Conservation (phyloP, 257 asterid genomes). For the Thymus quinquecostatus region DNA sequence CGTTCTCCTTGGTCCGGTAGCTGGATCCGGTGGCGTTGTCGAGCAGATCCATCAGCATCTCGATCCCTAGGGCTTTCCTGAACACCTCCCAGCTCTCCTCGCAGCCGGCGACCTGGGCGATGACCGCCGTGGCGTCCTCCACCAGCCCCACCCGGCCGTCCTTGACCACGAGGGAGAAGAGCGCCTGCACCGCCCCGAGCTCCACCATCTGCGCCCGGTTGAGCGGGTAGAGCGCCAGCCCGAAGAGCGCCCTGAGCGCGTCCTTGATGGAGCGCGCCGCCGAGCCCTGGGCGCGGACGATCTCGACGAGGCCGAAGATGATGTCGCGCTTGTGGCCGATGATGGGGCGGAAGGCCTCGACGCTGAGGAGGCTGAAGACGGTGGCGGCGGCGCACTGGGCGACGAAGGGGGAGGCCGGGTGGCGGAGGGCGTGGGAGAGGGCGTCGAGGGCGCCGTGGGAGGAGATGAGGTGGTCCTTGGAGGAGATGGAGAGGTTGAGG, state of each 20-base stretch:
- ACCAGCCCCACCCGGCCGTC: slow-evolving; percentile 74
- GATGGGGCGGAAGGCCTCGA: slow-evolving; percentile 64
- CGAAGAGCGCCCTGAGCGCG: slow-evolving; percentile 79
- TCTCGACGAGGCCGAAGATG: slow-evolving; percentile 73
- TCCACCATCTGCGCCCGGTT: slow-evolving; percentile 80
- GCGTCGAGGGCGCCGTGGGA: slow-evolving; percentile 87
- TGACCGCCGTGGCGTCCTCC: slow-evolving; percentile 94
- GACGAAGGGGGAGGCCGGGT: slow-evolving; percentile 69
- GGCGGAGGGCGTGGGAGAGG: slow-evolving; percentile 86
- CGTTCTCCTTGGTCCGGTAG: slow-evolving; percentile 76
- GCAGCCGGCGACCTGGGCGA: slow-evolving; percentile 90
- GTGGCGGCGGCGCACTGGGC: slow-evolving; percentile 92
- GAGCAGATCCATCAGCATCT: slow-evolving; percentile 79
- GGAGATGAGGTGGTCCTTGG: slow-evolving; percentile 73
- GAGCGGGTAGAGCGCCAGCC: slow-evolving; percentile 64
- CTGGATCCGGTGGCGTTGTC: slow-evolving; percentile 84
- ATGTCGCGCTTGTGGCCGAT: slow-evolving; percentile 93
- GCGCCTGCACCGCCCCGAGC: slow-evolving; percentile 78
- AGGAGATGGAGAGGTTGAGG: slow-evolving; percentile 77
- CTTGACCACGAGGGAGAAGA: slow-evolving; percentile 66
- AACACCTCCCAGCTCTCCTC: slow-evolving; percentile 87
- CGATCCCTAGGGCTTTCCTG: slow-evolving; percentile 64
- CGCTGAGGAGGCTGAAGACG: slow-evolving; percentile 67
- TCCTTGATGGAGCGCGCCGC: slow-evolving; percentile 76
- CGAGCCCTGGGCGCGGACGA: slow-evolving; percentile 55